Evolutionary conservation across 2,329 filamentous ascomycete species (phyloP).

Genomic region (Colletotrichum nymphaeae): DNA sequence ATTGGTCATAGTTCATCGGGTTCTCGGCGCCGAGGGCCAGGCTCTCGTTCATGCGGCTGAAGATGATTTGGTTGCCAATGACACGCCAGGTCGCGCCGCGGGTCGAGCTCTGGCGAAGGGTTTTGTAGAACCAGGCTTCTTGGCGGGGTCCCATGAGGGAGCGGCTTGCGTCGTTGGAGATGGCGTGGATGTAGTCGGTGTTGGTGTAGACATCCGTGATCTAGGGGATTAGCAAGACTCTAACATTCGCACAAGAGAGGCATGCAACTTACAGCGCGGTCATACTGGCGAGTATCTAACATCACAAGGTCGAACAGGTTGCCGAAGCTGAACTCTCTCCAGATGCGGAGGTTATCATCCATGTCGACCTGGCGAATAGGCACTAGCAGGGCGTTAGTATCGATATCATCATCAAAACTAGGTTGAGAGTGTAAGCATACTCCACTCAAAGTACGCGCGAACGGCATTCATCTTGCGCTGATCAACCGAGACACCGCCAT

Average conservation of each 20-base stretch:
- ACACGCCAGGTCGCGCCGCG: constrained; percentile 78
- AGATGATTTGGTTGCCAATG: constrained; percentile 78
- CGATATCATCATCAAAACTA: background rate
- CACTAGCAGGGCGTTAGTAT: constrained; percentile 6
- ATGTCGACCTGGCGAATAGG: constrained; percentile 66
- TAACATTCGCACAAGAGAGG: accelerated
- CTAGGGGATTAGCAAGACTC: background rate
- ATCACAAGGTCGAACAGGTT: constrained; percentile 75
- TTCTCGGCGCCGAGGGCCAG: constrained; percentile 43
- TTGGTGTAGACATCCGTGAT: constrained; percentile 63
- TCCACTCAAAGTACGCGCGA: constrained; percentile 76
- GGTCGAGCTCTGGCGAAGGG: constrained; percentile 66
- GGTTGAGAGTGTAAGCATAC: constrained; percentile 3
- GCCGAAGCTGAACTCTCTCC: constrained; percentile 75
- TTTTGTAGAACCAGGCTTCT: constrained; percentile 79
- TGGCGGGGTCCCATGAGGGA: constrained; percentile 78
- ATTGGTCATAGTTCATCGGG: constrained; percentile 63
- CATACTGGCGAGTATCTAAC: constrained; percentile 77
- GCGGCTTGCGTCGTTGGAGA: constrained; percentile 74
- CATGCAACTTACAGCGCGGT: constrained; percentile 52
- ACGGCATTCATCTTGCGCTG: constrained; percentile 80
- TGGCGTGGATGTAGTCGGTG: constrained; percentile 68
- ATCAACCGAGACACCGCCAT: constrained; percentile 73
- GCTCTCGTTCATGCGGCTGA: constrained; percentile 56
- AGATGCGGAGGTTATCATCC: constrained; percentile 77